A percentile compares a stretch with the other conserved stretches of the same genome.
Evolutionary conservation across 2,329 filamentous ascomycete genomes (phyloP).

Genomic region (Celoporthe dispersa): DNA sequence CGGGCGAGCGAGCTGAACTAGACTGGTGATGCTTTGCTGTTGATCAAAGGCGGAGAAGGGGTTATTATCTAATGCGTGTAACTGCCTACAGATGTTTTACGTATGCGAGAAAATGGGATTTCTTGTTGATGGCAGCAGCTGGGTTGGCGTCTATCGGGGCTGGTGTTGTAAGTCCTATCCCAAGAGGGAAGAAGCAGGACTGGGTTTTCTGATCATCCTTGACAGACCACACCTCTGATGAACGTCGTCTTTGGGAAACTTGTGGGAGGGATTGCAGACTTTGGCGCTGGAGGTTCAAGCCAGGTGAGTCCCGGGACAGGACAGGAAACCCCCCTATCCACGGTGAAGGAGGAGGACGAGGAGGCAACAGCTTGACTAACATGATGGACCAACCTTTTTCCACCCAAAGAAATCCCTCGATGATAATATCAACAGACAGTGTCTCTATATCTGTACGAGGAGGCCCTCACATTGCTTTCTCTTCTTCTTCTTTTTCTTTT

Average conservation of each 20-base stretch:
- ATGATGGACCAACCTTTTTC: background rate
- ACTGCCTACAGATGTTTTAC: constrained; percentile 44
- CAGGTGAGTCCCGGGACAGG: constrained; percentile 11
- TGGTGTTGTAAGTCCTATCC: constrained; percentile 41
- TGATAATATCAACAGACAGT: constrained; percentile 13
- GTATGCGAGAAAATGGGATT: constrained; percentile 59
- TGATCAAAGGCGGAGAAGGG: background rate
- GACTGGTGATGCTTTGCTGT: too few relatives aligned
- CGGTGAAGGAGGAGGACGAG: background rate
- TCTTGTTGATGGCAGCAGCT: constrained; percentile 51
- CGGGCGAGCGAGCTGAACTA: too few relatives aligned
- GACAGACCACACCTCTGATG: constrained; percentile 59
- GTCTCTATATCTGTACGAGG: constrained; percentile 15
- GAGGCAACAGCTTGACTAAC: background rate
- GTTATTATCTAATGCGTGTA: background rate
- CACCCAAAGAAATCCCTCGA: constrained; percentile 7
- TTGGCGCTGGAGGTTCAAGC: constrained; percentile 20
- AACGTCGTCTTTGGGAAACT: constrained; percentile 62
- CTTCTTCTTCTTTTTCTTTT: too few relatives aligned
- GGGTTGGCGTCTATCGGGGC: constrained; percentile 55
- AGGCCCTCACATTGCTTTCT: background rate
- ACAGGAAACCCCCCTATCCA: too few relatives aligned
- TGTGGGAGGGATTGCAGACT: constrained; percentile 50
- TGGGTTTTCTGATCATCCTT: background rate
- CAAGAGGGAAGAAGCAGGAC: background rate